Base-by-base conservation (phyloP, 2,329 filamentous ascomycete species). In the Talaromyces islandicus region DNA sequence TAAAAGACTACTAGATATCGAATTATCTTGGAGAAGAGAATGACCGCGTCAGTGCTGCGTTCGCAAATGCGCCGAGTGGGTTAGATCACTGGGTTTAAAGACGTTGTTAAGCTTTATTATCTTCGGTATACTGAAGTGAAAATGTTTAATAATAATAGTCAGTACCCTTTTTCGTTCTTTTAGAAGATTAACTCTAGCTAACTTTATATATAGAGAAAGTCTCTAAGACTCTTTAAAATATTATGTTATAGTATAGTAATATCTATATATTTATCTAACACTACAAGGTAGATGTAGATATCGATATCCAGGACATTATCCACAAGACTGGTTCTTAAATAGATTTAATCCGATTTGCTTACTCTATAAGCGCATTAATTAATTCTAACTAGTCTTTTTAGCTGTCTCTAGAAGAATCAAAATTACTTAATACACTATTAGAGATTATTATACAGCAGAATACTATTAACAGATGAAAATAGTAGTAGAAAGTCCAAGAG, bases 121-220 rank as follows among this genome's bases (percentile, higher is more conserved):
- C 69, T 77, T 21, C 67, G 67, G 65, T 76, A 77, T 61, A 64
- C 63, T 21, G 65, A 53, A 65, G 70, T 70, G 17, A 76, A 77
- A 60, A 71, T 66, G 4, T 74, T 78, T 53, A 75, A 77, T 60
- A 60, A 73, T 51, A 76, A 72, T 59, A 30, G 70, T 77, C 65
- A 69, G 71, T 70, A n/a, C 27, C 7, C n/a, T 29, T 50, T 30
- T 7, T 56, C 10, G 1, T 43, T 43, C 14, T 56, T 56, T 43
- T 7, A 11, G 27, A 7, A 9, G 10, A 10, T 25, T 4, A 17
- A 25, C 4, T 7, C 4, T 7, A n/a, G 43, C 14, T 29, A 55
- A 57, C 55, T 25, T 52, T 51, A 29, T 32, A 7, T 7, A 64
- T 41, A 68, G 63, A 50, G 19, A 60, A 67, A 25, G 59, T 69